Base-by-base conservation (phyloP, 1,284 basidiomycete genomes). In the Stereum hirsutum region DNA sequence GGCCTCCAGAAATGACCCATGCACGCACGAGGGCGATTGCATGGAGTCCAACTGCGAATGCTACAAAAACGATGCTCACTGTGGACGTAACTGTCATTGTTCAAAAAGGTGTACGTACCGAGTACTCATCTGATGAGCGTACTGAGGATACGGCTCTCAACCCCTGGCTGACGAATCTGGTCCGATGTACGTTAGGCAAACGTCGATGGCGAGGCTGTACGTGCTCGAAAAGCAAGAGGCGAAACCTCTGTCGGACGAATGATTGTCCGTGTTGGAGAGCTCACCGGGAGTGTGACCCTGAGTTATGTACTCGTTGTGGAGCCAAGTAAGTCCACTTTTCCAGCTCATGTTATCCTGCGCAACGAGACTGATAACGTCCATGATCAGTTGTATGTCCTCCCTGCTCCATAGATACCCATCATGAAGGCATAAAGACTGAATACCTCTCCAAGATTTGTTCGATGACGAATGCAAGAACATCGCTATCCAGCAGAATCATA, bases 241-340 rank as follows among this genome's bases (percentile, higher is more conserved):
- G n/a, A 3, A 24, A 34, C 20, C 6, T 38, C 1, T 45, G 43
- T 19, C 19, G 25, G 8, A 38, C 39, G 26, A 42, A 37, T 7
- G 5, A 17, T 35, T 80, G 76, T 49, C 63, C 68, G 0, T 80
- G 77, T 51, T 62, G 56, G 38, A 41, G 47, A 3, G 62, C 59
- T 2, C 51, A 54, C 4, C 57, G 72, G 15, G 74, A 77, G 48
- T 78, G 75, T 49, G 73, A 75, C 45, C 70, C 72, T 1, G 68
- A 70, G 25, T 21, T 70, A 1, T 76, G 74, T 45, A 2, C 43
- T 1, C 52, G 54, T 10, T 74, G 71, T 25, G 31, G 43, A 12
- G 33, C 37, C 5, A 30, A 34, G 56, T 55, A 25, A n/a, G n/a
- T n/a, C n/a, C n/a, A n/a, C n/a, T n/a, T n/a, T n/a, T n/a, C n/a